Evolutionary conservation across 2,329 filamentous ascomycete species (phyloP).

Genomic region (Hypoxylon sp.): DNA sequence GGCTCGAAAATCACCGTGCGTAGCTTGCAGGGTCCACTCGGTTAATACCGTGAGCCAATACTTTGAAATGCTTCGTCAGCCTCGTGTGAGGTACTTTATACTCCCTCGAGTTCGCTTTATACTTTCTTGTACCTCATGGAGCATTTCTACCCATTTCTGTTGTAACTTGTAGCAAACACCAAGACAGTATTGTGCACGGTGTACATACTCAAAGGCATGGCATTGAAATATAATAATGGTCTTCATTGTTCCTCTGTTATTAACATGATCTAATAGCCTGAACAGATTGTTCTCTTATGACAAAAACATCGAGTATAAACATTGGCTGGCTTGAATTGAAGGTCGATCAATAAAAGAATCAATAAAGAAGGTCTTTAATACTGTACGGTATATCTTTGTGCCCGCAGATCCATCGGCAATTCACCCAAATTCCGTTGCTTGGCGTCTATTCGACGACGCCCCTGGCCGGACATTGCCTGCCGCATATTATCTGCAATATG

Average conservation of each 20-base stretch:
- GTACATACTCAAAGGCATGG: background rate
- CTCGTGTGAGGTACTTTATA: constrained; percentile 12
- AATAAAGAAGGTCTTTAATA: background rate
- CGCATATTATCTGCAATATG: constrained; percentile 38
- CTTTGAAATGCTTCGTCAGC: constrained; percentile 25
- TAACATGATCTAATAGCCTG: background rate
- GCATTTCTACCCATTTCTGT: background rate
- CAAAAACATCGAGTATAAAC: background rate
- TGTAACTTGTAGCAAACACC: constrained; percentile 2
- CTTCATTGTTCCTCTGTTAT: too few relatives aligned
- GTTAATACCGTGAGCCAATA: constrained; percentile 17
- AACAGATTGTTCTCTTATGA: background rate
- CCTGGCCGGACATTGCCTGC: constrained; percentile 22
- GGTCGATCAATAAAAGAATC: constrained; percentile 19
- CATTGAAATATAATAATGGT: background rate
- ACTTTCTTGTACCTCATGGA: constrained; percentile 1
- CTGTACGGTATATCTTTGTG: constrained; percentile 17
- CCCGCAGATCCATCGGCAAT: constrained; percentile 44
- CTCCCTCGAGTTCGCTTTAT: background rate
- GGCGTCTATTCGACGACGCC: constrained; percentile 28
- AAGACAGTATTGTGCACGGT: background rate
- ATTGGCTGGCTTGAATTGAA: constrained; percentile 9
- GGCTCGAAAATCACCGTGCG: constrained; percentile 27
- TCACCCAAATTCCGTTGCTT: constrained; percentile 35
- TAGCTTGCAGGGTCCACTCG: background rate